A percentile compares a stretch with the other conserved stretches of the same genome.
phyloP scores from a whole-genome alignment of 2,329 filamentous ascomycete genomes.

The Trichoderma guizhouense region DNA sequence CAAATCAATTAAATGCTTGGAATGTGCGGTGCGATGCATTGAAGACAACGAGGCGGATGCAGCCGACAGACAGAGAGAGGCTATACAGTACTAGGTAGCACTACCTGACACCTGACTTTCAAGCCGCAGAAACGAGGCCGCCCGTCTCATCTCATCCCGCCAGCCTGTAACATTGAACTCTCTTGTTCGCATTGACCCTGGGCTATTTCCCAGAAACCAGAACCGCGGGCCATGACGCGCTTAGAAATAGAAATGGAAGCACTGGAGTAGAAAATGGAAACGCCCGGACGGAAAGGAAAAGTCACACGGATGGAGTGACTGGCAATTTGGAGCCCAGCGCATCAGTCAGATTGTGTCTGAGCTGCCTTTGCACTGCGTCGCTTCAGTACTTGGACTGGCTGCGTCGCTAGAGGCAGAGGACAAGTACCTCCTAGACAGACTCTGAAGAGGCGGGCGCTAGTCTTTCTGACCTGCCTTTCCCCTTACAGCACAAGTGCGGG shows the following conservation, averaged over 20 bases:
- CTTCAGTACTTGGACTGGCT: background rate
- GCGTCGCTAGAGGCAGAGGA: background rate
- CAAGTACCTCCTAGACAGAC: background rate
- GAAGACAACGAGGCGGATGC: background rate
- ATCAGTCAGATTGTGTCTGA: background rate
- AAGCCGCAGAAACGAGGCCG: background rate
- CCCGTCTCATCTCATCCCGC: background rate
- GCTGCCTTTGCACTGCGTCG: background rate
- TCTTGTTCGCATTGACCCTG: background rate
- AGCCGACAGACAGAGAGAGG: background rate
- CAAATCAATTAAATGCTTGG: background rate
- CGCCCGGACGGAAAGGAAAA: background rate
- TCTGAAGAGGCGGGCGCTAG: background rate
- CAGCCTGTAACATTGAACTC: background rate
- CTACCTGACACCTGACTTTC: background rate
- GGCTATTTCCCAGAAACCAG: constrained; percentile 9
- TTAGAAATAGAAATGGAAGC: background rate
- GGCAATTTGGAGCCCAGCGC: background rate
- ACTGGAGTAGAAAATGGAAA: background rate
- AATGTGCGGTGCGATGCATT: background rate
- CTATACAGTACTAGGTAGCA: background rate
- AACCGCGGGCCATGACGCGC: background rate
- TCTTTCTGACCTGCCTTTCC: background rate
- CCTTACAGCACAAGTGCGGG: background rate
- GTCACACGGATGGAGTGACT: background rate